Percentiles rank a stretch among this genome's conserved stretches.
These are phyloP conservation scores for Symmetrospora coprosmae DNA, from an alignment of 768 basidiomycete species.

Conservation along the genomic window DNA sequence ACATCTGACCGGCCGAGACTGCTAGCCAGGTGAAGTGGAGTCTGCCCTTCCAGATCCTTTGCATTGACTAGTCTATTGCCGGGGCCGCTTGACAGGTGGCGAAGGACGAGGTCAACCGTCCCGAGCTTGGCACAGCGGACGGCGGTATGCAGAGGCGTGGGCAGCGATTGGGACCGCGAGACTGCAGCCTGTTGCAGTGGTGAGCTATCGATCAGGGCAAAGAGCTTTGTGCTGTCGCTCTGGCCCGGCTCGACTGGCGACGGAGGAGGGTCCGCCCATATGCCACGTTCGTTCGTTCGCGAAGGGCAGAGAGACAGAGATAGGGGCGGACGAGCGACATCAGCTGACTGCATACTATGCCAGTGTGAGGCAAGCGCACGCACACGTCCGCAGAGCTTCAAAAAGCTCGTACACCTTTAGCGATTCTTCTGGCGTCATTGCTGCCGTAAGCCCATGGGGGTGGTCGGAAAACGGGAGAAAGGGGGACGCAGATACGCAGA, in stretches of 20 bases:
- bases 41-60: conserved; percentile 33
- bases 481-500: too few relatives aligned
- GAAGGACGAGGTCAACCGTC: conserved; percentile 7
- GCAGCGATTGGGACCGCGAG: too few relatives aligned
- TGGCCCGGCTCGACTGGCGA: conserved; percentile 19
- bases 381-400: conserved; percentile 12
- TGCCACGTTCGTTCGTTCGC: too few relatives aligned
- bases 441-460: not conserved
- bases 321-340: not conserved
- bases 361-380: not conserved
- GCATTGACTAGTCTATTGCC: too few relatives aligned
- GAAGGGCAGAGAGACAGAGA: too few relatives aligned
- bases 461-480: not conserved
- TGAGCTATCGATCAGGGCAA: not conserved
- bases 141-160: conserved; percentile 18
- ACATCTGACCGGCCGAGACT: conserved; percentile 58
- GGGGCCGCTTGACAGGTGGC: conserved; percentile 6
- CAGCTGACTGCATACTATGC: not conserved
- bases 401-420: conserved; percentile 9
- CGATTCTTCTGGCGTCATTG: conserved; percentile 18
- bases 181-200: too few relatives aligned
- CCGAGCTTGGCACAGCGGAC: conserved; percentile 18
- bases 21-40: conserved; percentile 60
- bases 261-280: too few relatives aligned
- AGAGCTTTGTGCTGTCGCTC: not conserved